phyloP scores from a whole-genome alignment of 2,329 filamentous ascomycete species.

The Xylariaceae sp. region DNA sequence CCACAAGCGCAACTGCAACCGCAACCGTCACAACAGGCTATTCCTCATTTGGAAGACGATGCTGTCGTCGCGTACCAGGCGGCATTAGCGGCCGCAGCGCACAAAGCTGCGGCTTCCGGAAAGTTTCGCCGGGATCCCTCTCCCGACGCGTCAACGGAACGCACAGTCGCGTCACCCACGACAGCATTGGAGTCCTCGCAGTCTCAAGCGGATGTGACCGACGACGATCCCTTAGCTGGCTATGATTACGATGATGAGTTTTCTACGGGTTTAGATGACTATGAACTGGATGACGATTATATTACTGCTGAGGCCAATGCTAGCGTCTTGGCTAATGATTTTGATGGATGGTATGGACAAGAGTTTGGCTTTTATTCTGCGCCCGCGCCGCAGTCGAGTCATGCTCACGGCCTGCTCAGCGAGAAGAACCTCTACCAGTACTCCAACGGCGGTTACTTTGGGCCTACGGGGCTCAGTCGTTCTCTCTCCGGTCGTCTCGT shows the following conservation, averaged over 20 bases:
- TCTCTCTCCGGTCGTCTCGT: conserved; percentile 68
- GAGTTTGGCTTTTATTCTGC: conserved; percentile 94
- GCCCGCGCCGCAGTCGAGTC: conserved; percentile 36
- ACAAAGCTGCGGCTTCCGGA: conserved; percentile 68
- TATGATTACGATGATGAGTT: conserved; percentile 56
- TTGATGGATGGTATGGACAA: conserved; percentile 89
- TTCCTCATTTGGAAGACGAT: conserved; percentile 14
- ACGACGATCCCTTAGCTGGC: conserved; percentile 24
- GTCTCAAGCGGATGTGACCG: conserved; percentile 21
- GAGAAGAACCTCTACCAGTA: conserved; percentile 50
- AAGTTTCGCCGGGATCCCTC: conserved; percentile 62
- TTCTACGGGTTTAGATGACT: conserved; percentile 48
- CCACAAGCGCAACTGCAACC: conserved; percentile 9
- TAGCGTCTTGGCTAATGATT: conserved; percentile 84
- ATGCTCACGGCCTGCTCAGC: conserved; percentile 26
- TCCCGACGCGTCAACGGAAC: conserved; percentile 34
- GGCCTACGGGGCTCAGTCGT: conserved; percentile 64
- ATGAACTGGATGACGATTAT: conserved; percentile 73
- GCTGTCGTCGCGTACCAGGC: conserved; percentile 67
- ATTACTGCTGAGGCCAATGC: conserved; percentile 96
- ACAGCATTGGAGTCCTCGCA: conserved; percentile 32
- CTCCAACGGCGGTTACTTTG: conserved; percentile 84
- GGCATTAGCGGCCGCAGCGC: conserved; percentile 75
- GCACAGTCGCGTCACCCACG: conserved; percentile 35
- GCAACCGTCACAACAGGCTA: conserved; percentile 16